Base-by-base conservation (phyloP, 1,139 yeast genomes). In the Pichia sp. region DNA sequence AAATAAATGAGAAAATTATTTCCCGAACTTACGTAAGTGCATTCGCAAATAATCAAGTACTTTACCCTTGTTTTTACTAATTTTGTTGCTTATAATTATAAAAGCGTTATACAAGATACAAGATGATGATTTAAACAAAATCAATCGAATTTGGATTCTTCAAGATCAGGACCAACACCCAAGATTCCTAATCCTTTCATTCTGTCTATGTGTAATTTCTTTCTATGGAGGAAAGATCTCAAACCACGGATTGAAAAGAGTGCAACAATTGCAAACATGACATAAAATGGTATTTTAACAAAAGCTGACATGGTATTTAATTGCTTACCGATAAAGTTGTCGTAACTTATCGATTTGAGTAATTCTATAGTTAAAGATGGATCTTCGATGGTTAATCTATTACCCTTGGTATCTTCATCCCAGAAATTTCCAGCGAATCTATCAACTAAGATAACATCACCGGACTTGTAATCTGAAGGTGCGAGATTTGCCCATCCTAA, bases 401-500 rank as follows among this genome's bases (percentile, higher is more conserved):
- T 34, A 11, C 53, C 55, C 3, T 45, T 17, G 10, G 14, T 10
- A 21, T 47, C 46, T 9, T 44, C 35, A 42, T 54, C 57, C 65
- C 65, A 62, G 34, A 45, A 60, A 6, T 40, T 35, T 31, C 51
- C 52, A 7, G 46, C 61, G 31, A 63, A 67, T 51, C 63, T 55
- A 35, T 74, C 70, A 11, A 75, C 55, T 1, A 76, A 52, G 0
- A 76, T 44, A 0, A 69, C 66, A 54, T 75, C 77, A 7, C 90
- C 91, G 4, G 67, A 63, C 14, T 65, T 52, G 47, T 69, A 73
- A 0, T 63, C 47, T 3, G 45, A 48, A 14, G 62, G 54, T 5
- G 68, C 61, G 42, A 72, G 57, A 39, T 70, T 59, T 15, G 70
- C 68, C 75, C 83, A 73, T 0, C 79, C 79, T 14, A 66, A 52